These are phyloP conservation scores for Metarhizium guizhouense DNA, from an alignment of 2,329 filamentous ascomycete species.

Conservation along the genomic window DNA sequence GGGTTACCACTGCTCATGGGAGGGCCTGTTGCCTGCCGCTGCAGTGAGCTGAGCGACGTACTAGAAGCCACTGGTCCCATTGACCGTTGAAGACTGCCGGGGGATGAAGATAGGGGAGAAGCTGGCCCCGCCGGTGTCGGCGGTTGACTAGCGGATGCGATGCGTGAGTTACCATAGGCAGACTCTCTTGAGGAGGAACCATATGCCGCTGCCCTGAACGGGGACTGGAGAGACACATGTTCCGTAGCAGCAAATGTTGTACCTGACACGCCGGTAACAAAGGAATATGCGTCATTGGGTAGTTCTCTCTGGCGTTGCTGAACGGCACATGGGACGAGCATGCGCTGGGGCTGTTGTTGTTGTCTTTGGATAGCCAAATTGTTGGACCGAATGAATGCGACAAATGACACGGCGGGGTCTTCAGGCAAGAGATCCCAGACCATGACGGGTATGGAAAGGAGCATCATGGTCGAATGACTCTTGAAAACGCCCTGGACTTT, in stretches of 20 bases:
- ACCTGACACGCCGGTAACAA: constrained; percentile 22
- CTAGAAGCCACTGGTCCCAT: constrained; percentile 15
- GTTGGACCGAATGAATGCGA: constrained; percentile 51
- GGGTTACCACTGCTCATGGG: constrained; percentile 11
- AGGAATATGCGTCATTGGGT: constrained; percentile 12
- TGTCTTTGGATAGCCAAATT: constrained; percentile 34
- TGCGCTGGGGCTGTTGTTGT: constrained; percentile 11
- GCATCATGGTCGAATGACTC: constrained; percentile 49
- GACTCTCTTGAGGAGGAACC: not conserved
- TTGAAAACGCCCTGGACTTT: constrained; percentile 54
- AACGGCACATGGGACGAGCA: not conserved
- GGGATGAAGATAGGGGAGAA: constrained; percentile 13
- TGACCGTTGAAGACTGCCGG: constrained; percentile 10
- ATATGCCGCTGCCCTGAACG: not conserved
- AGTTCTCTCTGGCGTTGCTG: constrained; percentile 10
- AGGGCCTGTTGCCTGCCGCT: constrained; percentile 13
- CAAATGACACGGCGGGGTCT: constrained; percentile 46
- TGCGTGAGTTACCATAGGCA: not conserved
- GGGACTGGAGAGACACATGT: constrained; percentile 9
- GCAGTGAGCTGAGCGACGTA: constrained; percentile 14
- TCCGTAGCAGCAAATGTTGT: constrained; percentile 25
- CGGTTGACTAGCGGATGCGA: constrained; percentile 10
- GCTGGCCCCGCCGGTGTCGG: constrained; percentile 11
- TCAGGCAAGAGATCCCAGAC: constrained; percentile 53
- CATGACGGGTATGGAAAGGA: constrained; percentile 50